Evolutionary conservation across 2,329 filamentous ascomycete genomes (phyloP).

Genomic region (Ascochyta lentis): DNA sequence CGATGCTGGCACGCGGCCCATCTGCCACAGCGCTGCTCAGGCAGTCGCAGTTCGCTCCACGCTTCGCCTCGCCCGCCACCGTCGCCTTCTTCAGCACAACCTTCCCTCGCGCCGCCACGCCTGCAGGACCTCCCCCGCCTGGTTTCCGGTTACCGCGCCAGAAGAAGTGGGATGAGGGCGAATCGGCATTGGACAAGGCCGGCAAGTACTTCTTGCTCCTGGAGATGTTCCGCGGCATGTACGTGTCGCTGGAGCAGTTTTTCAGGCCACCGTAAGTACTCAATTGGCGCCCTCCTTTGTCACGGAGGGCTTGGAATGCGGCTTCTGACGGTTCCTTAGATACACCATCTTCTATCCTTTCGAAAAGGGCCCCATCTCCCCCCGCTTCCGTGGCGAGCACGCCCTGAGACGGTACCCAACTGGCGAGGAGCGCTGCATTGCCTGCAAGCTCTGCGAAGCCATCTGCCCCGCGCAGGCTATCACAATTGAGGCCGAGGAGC

Average conservation of each 20-base stretch:
- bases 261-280: constrained; percentile 91
- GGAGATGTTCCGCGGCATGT: constrained; percentile 98
- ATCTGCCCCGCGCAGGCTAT: constrained; percentile 98
- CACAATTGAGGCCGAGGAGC: constrained; percentile 98
- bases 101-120: constrained; percentile 68
- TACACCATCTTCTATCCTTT: constrained; percentile 99
- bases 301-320: background rate
- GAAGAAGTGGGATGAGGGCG: constrained; percentile 80
- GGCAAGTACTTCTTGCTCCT: constrained; percentile 95
- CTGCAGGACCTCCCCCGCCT: constrained; percentile 77
- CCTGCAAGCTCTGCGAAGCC: constrained; percentile 99
- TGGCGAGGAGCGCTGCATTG: constrained; percentile 98
- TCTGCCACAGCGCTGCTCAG: constrained; percentile 50
- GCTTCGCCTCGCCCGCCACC: constrained; percentile 53
- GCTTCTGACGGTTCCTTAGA: constrained; percentile 58
- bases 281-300: constrained; percentile 21
- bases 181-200: constrained; percentile 79
- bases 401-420: constrained; percentile 95
- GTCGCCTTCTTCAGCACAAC: constrained; percentile 68
- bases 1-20: constrained; percentile 55
- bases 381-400: constrained; percentile 97
- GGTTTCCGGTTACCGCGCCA: constrained; percentile 79
- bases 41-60: constrained; percentile 41
- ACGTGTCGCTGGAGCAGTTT: constrained; percentile 95
- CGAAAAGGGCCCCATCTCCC: constrained; percentile 98